phyloP scores from a whole-genome alignment of 495 filamentous ascomycete genomes.

The Hypoxylon fuscum region DNA sequence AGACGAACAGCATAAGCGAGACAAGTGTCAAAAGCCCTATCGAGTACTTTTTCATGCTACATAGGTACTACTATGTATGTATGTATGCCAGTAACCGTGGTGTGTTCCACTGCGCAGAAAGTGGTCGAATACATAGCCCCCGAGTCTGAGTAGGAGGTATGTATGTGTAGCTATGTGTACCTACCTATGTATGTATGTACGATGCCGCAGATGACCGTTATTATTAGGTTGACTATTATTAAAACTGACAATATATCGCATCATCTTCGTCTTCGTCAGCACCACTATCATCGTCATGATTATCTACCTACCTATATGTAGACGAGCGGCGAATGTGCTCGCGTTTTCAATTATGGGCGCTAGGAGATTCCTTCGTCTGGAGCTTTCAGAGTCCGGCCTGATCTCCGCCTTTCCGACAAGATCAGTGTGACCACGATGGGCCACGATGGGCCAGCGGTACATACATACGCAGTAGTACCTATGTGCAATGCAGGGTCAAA shows the following conservation, averaged over 20 bases:
- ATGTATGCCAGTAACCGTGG: constrained; percentile 16
- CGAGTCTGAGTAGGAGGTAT: too few species aligned
- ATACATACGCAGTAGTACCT: constrained; percentile 12
- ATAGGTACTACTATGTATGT: too few species aligned
- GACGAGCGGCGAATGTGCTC: constrained; percentile 25
- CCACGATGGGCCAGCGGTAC: constrained; percentile 18
- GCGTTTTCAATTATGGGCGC: constrained; percentile 12
- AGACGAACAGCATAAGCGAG: constrained; percentile 45
- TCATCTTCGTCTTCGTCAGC: constrained; percentile 25
- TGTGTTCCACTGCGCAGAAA: constrained; percentile 26
- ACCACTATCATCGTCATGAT: constrained; percentile 8
- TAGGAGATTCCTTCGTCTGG: constrained; percentile 29
- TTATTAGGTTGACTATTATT: constrained; percentile 33
- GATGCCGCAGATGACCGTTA: too few species aligned
- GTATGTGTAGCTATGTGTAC: not conserved
- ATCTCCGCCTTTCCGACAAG: constrained; percentile 42
- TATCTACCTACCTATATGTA: constrained; percentile 5
- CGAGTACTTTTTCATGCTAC: constrained; percentile 32
- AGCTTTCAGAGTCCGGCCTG: constrained; percentile 38
- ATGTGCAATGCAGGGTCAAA: constrained; percentile 36
- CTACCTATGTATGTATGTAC: too few species aligned
- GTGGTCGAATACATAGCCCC: constrained; percentile 6
- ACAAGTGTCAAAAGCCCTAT: constrained; percentile 43
- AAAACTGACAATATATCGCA: constrained; percentile 32
- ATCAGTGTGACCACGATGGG: constrained; percentile 36